phyloP scores from a whole-genome alignment of 192 early-diverging fungal genomes.

The Chytriomyces confervae region DNA sequence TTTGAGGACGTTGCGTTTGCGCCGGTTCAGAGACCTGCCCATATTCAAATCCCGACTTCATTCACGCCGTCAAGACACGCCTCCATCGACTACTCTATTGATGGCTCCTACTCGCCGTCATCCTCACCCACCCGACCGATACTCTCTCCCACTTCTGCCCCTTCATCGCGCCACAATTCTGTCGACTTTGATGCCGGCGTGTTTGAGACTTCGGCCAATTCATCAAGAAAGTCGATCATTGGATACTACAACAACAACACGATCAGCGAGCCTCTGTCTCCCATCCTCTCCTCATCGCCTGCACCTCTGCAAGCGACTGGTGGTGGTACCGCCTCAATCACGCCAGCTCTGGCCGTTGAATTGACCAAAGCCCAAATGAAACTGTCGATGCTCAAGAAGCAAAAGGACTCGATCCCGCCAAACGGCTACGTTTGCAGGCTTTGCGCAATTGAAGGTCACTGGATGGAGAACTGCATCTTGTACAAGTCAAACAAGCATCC shows the following conservation, averaged over 20 bases:
- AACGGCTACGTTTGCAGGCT: conserved; percentile 27
- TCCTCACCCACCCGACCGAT: neutral
- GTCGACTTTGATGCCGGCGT: conserved; percentile 25
- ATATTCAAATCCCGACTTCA: neutral
- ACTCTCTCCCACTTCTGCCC: neutral
- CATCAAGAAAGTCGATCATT: neutral
- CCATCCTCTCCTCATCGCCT: neutral
- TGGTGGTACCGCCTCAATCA: conserved; percentile 27
- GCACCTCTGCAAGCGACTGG: conserved; percentile 28
- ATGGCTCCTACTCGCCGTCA: neutral
- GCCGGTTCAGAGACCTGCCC: neutral
- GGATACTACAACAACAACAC: neutral
- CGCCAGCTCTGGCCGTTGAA: conserved; percentile 17
- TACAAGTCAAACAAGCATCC: conserved; percentile 34
- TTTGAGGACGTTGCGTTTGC: neutral
- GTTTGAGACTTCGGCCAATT: neutral
- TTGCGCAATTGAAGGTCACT: conserved; percentile 37
- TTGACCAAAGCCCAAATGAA: conserved; percentile 19
- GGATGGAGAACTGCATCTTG: conserved; percentile 37
- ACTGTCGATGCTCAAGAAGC: conserved; percentile 31
- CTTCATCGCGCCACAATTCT: conserved; percentile 19
- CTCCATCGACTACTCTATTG: conserved; percentile 3
- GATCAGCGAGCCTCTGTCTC: neutral
- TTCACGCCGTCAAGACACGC: neutral
- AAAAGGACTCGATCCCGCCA: conserved; percentile 22